phyloP scores from a whole-genome alignment of 2,329 filamentous ascomycete genomes.

The Microascus cirrosus region DNA sequence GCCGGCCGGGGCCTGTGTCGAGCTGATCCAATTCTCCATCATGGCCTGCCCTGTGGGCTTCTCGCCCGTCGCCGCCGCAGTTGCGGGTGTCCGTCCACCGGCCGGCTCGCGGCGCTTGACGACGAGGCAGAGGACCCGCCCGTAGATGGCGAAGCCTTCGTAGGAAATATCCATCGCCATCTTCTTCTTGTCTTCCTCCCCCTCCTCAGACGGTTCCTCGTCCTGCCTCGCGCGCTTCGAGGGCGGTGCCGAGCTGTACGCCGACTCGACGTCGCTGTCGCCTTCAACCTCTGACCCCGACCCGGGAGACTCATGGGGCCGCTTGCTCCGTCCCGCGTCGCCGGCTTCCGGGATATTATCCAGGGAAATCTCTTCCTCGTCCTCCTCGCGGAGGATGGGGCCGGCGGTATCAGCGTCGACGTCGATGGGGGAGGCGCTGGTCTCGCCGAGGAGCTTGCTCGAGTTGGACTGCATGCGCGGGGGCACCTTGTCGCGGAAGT shows the following conservation, averaged over 20 bases:
- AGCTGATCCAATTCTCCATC: conserved; percentile 79
- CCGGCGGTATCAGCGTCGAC: conserved; percentile 30
- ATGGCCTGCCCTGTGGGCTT: conserved; percentile 43
- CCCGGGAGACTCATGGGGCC: conserved; percentile 9
- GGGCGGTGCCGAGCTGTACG: conserved; percentile 19
- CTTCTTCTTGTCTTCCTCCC: conserved; percentile 83
- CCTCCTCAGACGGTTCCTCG: conserved; percentile 17
- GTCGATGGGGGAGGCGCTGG: conserved; percentile 40
- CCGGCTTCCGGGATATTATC: conserved; percentile 40
- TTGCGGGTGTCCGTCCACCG: conserved; percentile 15
- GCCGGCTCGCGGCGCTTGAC: conserved; percentile 59
- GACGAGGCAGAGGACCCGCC: conserved; percentile 81
- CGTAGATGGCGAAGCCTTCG: conserved; percentile 93
- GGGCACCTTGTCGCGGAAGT: conserved; percentile 49
- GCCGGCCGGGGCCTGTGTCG: conserved; percentile 53
- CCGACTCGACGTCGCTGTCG: conserved; percentile 23
- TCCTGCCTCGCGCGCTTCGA: conserved; percentile 12
- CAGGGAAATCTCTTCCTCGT: conserved; percentile 44
- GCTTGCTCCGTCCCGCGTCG: conserved; percentile 11
- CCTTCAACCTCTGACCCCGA: conserved; percentile 9
- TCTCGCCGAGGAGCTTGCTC: conserved; percentile 45
- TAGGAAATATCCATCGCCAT: conserved; percentile 76
- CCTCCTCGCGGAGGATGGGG: conserved; percentile 40
- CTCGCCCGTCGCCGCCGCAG: conserved; percentile 7
- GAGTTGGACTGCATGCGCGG: conserved; percentile 50